These are phyloP conservation scores for Ambrosiella cleistominuta DNA, from an alignment of 2,329 filamentous ascomycete genomes.

Conservation along the genomic window DNA sequence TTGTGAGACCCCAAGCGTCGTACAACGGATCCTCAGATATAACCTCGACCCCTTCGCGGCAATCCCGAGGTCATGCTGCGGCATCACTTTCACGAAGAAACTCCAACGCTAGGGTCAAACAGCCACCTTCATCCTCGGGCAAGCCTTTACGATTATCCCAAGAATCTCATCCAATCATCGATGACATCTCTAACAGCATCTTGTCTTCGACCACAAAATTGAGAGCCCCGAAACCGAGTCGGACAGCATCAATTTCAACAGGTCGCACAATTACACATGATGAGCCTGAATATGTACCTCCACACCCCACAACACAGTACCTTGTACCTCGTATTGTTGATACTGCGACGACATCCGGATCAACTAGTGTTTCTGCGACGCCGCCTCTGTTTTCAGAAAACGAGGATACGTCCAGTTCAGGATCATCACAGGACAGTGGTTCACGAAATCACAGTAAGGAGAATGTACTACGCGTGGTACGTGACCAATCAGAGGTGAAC, in stretches of 20 bases:
- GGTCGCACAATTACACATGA: constrained; percentile 3
- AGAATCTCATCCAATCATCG: constrained; percentile 18
- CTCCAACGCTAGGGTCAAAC: constrained; percentile 16
- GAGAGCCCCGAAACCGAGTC: constrained; percentile 1
- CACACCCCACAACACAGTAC: not conserved
- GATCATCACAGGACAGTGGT: constrained; percentile 3
- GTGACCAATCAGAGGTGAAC: not conserved
- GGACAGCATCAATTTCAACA: not conserved
- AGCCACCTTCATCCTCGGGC: constrained; percentile 10
- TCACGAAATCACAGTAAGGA: constrained; percentile 1
- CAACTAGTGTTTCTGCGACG: constrained; percentile 3
- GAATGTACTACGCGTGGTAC: not conserved
- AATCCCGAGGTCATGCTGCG: not conserved
- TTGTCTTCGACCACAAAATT: constrained; percentile 18
- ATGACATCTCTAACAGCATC: constrained; percentile 19
- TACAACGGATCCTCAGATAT: constrained; percentile 3
- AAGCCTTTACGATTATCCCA: constrained; percentile 15
- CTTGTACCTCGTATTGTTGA: not conserved
- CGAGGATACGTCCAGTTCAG: constrained; percentile 6
- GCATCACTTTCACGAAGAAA: constrained; percentile 13
- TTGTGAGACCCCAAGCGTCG: not conserved
- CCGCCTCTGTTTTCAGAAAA: constrained; percentile 10
- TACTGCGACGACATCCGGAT: not conserved
- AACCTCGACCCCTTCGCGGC: not conserved
- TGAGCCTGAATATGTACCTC: not conserved